Evolutionary conservation across 2,329 filamentous ascomycete species (phyloP).

Genomic region (Uncinocarpus reesii): DNA sequence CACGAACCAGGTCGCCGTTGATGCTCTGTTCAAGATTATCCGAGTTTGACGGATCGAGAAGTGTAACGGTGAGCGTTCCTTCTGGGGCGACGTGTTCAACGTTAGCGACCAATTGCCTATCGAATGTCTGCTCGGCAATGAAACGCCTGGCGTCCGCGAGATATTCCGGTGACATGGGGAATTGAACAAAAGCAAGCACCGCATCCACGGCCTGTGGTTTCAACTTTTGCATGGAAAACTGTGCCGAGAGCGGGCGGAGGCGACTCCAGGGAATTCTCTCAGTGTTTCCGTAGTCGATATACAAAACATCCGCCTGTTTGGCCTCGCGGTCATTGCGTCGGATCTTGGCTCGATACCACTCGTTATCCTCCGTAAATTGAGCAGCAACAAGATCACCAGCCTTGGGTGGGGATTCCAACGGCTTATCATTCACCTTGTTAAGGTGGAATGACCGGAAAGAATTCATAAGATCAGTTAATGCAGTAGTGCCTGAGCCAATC

Average conservation of each 20-base stretch:
- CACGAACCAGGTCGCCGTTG: constrained; percentile 75
- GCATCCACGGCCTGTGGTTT: constrained; percentile 82
- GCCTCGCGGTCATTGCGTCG: constrained; percentile 84
- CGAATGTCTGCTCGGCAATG: constrained; percentile 63
- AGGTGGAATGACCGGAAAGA: constrained; percentile 86
- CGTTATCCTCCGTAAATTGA: constrained; percentile 75
- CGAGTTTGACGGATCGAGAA: constrained; percentile 64
- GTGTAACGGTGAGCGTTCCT: constrained; percentile 70
- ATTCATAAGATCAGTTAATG: constrained; percentile 77
- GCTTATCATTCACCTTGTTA: constrained; percentile 66
- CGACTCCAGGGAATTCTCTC: constrained; percentile 78
- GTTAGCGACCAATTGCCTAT: constrained; percentile 72
- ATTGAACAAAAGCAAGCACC: constrained; percentile 75
- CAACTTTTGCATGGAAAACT: constrained; percentile 72
- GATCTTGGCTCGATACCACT: constrained; percentile 90
- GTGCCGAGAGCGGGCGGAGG: constrained; percentile 66
- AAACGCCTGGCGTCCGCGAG: constrained; percentile 67
- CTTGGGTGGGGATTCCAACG: constrained; percentile 69
- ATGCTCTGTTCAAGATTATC: constrained; percentile 63
- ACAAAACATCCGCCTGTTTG: constrained; percentile 81
- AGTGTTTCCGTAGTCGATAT: constrained; percentile 93
- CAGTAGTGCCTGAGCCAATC: constrained; percentile 73
- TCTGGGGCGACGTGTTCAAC: constrained; percentile 80
- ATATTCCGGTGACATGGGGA: constrained; percentile 74
- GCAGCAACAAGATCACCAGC: constrained; percentile 84